phyloP scores from a whole-genome alignment of 108 stramenopile genomes.

The Parmales sp. region DNA sequence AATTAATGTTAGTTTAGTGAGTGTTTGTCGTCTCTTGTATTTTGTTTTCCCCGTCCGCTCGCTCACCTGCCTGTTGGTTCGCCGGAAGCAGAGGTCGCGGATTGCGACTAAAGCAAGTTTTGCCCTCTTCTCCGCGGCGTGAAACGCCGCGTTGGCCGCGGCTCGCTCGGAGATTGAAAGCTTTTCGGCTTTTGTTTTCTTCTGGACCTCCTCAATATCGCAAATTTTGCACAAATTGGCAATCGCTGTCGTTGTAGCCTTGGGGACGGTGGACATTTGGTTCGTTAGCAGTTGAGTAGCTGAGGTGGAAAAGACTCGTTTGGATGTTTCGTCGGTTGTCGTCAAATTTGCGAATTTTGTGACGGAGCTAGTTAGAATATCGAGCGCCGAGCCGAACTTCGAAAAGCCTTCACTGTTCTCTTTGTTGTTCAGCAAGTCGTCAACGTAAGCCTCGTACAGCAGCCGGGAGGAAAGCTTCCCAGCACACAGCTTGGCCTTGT shows the following conservation, averaged over 20 bases:
- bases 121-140: constrained; percentile 72
- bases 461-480: constrained; percentile 27
- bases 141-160: constrained; percentile 53
- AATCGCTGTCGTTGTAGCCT: constrained; percentile 41
- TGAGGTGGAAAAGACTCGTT: constrained; percentile 43
- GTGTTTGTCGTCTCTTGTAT: too few species aligned
- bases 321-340: constrained; percentile 47
- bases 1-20: too few species aligned
- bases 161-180: too few species aligned
- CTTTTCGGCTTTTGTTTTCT: too few species aligned
- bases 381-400: too few species aligned
- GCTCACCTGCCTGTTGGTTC: constrained; percentile 28
- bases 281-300: constrained; percentile 41
- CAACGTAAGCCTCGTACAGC: constrained; percentile 55
- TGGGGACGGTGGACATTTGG: constrained; percentile 41
- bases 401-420: background rate
- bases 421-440: constrained; percentile 16
- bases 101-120: constrained; percentile 57
- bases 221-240: constrained; percentile 53
- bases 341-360: constrained; percentile 49
- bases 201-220: constrained; percentile 63
- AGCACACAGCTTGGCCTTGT: background rate
- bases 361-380: too few species aligned
- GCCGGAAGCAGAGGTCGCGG: constrained; percentile 65
- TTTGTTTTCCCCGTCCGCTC: too few species aligned